These are phyloP conservation scores for Tolypocladium inflatum DNA, from an alignment of 2,329 filamentous ascomycete genomes.

Conservation along the genomic window DNA sequence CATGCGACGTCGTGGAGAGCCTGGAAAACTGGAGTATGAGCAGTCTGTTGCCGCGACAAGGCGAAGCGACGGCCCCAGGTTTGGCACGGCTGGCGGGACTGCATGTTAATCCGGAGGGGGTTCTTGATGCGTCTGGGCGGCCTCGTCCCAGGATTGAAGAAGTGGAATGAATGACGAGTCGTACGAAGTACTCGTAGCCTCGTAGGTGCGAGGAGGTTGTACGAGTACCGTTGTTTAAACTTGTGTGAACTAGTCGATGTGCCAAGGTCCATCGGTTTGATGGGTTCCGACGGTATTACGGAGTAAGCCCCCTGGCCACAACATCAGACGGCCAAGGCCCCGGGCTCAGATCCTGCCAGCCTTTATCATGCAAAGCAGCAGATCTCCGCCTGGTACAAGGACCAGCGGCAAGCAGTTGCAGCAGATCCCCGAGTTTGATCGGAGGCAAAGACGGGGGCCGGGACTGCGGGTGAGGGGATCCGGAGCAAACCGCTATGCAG, in stretches of 20 bases:
- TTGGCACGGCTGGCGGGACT: constrained; percentile 28
- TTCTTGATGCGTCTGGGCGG: constrained; percentile 13
- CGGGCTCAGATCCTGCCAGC: background rate
- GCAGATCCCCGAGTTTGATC: background rate
- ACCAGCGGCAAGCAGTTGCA: background rate
- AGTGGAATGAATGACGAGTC: constrained; percentile 37
- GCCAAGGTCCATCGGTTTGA: background rate
- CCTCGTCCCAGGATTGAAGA: constrained; percentile 45
- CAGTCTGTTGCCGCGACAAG: constrained; percentile 30
- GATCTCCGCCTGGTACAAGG: background rate
- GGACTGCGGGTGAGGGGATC: background rate
- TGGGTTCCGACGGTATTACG: background rate
- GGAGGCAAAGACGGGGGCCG: background rate
- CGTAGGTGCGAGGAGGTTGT: too few relatives aligned
- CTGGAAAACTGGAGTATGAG: constrained; percentile 53
- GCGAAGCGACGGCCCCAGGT: constrained; percentile 11
- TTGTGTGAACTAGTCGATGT: background rate
- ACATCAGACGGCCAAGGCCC: background rate
- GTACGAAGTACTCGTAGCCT: background rate
- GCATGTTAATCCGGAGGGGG: constrained; percentile 21
- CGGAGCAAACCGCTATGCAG: background rate
- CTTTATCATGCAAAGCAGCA: background rate
- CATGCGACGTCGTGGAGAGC: constrained; percentile 56
- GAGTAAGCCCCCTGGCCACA: background rate
- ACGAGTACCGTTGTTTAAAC: background rate